Conservation (phyloP, 2,329 filamentous ascomycete species). For the Aspergillus terreus region DNA sequence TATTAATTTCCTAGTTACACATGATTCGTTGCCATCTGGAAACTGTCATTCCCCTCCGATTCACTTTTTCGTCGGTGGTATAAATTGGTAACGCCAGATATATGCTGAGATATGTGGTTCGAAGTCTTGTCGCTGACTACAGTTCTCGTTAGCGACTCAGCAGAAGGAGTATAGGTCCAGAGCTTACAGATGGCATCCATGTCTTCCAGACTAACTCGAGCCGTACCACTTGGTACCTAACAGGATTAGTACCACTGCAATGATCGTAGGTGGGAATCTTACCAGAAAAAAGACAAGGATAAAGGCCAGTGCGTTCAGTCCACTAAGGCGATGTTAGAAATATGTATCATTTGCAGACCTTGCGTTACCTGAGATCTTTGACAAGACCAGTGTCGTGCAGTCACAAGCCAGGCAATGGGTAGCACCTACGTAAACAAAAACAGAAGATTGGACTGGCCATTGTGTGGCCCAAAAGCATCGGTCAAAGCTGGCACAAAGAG, state of each 20-base stretch:
- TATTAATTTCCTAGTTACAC: no score
- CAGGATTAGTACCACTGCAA: no score
- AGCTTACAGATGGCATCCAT: conserved; percentile 13
- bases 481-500: conserved; percentile 18
- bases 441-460: conserved; percentile 8
- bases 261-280: no score
- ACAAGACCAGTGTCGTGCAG: background rate
- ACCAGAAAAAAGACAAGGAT: conserved; percentile 6
- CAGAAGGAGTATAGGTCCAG: background rate
- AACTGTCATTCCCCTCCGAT: no score
- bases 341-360: background rate
- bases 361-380: no score
- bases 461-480: background rate
- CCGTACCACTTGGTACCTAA: conserved; percentile 9
- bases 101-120: background rate
- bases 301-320: conserved; percentile 2
- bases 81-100: background rate
- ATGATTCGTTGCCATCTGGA: no score
- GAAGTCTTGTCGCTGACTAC: background rate
- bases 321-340: background rate
- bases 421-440: conserved; percentile 12
- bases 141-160: background rate
- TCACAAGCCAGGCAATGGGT: background rate
- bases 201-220: conserved; percentile 5
- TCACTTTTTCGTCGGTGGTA: no score